phyloP scores from a whole-genome alignment of 306 rosid genomes.

The Argentina anserina region DNA sequence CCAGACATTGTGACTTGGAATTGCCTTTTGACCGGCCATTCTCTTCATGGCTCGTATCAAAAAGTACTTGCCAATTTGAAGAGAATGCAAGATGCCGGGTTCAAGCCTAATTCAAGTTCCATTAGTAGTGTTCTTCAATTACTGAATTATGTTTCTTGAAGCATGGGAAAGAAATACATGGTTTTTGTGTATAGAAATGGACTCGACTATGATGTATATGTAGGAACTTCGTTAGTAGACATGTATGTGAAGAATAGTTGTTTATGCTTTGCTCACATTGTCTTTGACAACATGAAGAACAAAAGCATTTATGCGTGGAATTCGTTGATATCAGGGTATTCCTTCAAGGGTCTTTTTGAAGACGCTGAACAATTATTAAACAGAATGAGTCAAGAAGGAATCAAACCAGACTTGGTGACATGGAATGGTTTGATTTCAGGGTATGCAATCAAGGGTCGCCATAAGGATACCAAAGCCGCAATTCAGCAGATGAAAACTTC shows the following conservation, averaged over 20 bases:
- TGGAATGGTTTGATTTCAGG: slow-evolving; percentile 70
- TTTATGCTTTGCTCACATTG: slow-evolving; percentile 42
- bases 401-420: slow-evolving; percentile 60
- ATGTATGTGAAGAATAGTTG: slow-evolving; percentile 59
- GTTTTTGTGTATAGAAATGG: slow-evolving; percentile 47
- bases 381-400: slow-evolving; percentile 44
- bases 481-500: slow-evolving; percentile 44
- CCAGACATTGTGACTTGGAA: slow-evolving; percentile 75
- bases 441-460: slow-evolving; percentile 46
- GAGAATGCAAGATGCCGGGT: slow-evolving; percentile 41
- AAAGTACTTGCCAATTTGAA: slow-evolving; percentile 36
- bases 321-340: slow-evolving; percentile 63
- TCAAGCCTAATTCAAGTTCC: slow-evolving; percentile 54
- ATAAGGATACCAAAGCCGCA: slow-evolving; percentile 48
- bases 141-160: slow-evolving; percentile 43
- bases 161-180: slow-evolving; percentile 60
- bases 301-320: slow-evolving; percentile 59
- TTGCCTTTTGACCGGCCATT: slow-evolving; percentile 61
- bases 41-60: slow-evolving; percentile 43
- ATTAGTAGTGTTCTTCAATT: slow-evolving; percentile 60
- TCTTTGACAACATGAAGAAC: slow-evolving; percentile 47
- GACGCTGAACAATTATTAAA: slow-evolving; percentile 44
- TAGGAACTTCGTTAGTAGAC: slow-evolving; percentile 57
- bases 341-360: slow-evolving; percentile 49
- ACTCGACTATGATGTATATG: slow-evolving; percentile 55